These are phyloP conservation scores for Calophaca sinica DNA, from an alignment of 306 rosid species.

Conservation along the genomic window DNA sequence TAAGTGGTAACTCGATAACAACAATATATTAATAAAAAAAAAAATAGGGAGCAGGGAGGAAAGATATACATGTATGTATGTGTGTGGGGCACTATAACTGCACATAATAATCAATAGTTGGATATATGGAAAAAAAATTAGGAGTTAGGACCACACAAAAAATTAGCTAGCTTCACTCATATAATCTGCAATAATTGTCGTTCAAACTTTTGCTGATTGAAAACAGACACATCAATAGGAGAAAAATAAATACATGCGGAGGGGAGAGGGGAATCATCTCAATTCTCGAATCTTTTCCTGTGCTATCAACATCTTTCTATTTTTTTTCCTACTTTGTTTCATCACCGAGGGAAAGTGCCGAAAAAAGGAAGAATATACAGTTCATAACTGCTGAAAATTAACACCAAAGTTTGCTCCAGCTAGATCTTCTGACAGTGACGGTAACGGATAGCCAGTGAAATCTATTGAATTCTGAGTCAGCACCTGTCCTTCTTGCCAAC, in stretches of 20 bases:
- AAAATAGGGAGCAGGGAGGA: not conserved
- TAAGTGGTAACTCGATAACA: not conserved
- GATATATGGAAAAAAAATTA: constrained; percentile 49
- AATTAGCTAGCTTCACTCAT: constrained; percentile 61
- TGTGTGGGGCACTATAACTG: not conserved
- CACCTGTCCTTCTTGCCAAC: constrained; percentile 55
- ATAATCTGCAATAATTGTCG: constrained; percentile 46
- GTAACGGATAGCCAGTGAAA: constrained; percentile 71
- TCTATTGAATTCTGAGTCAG: constrained; percentile 60
- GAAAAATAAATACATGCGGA: constrained; percentile 17
- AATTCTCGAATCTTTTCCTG: constrained; percentile 53
- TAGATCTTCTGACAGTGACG: constrained; percentile 83
- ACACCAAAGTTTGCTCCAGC: constrained; percentile 71
- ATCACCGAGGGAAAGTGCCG: constrained; percentile 1
- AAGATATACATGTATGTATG: no score
- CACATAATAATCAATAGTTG: constrained; percentile 50
- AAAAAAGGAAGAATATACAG: constrained; percentile 48
- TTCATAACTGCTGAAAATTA: constrained; percentile 66
- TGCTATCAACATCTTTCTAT: constrained; percentile 69
- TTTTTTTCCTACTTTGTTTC: constrained; percentile 38
- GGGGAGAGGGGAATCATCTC: not conserved
- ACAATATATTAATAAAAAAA: no score
- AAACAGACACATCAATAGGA: constrained; percentile 54
- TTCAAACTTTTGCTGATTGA: constrained; percentile 49
- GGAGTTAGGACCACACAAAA: constrained; percentile 47